These are phyloP conservation scores for Tulasnella calospora DNA, from an alignment of 768 basidiomycete genomes.

Conservation along the genomic window DNA sequence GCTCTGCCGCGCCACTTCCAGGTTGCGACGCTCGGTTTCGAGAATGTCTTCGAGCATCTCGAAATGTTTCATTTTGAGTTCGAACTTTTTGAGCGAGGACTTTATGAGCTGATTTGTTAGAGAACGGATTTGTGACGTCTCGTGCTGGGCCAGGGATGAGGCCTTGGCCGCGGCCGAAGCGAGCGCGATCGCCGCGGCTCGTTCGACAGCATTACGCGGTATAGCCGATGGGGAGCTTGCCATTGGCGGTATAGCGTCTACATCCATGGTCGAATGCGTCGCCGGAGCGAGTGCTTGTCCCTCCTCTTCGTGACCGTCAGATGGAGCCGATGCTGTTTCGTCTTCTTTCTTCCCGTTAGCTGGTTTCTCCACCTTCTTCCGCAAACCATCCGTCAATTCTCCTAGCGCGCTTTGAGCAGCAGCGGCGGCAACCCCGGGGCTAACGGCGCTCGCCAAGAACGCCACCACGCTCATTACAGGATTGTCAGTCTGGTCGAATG, in stretches of 20 bases:
- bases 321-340: conserved; percentile 24
- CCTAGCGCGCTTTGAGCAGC: conserved; percentile 88
- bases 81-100: conserved; percentile 69
- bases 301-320: conserved; percentile 28
- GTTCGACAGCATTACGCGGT: conserved; percentile 68
- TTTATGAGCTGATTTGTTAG: conserved; percentile 77
- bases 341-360: conserved; percentile 35
- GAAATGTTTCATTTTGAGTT: conserved; percentile 91
- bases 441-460: conserved; percentile 89
- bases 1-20: conserved; percentile 77
- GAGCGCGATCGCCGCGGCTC: conserved; percentile 83
- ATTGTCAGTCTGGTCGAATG: conserved; percentile 93
- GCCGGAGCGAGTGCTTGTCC: conserved; percentile 45
- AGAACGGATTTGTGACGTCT: conserved; percentile 74
- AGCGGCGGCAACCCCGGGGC: conserved; percentile 84
- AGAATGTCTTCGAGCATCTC: conserved; percentile 89
- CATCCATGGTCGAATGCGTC: conserved; percentile 41
- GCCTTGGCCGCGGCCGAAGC: conserved; percentile 86
- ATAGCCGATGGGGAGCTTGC: conserved; percentile 43
- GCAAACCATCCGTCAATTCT: conserved; percentile 61
- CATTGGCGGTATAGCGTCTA: conserved; percentile 41
- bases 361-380: conserved; percentile 35
- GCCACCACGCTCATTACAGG: conserved; percentile 99
- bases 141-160: conserved; percentile 67
- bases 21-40: conserved; percentile 78